Evolutionary conservation across 148 eudicot species (phyloP).

Genomic region (Chenopodium suecicum): DNA sequence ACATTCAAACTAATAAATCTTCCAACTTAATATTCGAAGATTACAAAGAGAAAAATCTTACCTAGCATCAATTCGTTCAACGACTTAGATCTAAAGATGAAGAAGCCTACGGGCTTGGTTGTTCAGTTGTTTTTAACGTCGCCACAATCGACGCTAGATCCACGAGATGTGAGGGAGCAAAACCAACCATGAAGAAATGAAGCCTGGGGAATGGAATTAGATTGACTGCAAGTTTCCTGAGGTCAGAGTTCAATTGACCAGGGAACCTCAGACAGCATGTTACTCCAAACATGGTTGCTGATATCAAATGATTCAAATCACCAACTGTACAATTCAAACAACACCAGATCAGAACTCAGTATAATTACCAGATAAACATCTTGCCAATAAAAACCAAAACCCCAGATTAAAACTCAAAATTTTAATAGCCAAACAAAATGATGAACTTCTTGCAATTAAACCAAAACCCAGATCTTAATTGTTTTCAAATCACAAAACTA

Average conservation of each 20-base stretch:
- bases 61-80: too few relatives aligned
- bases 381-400: background rate
- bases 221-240: conserved; percentile 65
- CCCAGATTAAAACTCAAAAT: too few relatives aligned
- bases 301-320: conserved; percentile 68
- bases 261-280: conserved; percentile 73
- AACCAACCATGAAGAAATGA: conserved; percentile 85
- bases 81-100: too few relatives aligned
- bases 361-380: background rate
- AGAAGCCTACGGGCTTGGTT: too few relatives aligned
- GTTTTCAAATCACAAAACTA: too few relatives aligned
- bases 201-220: conserved; percentile 75
- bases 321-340: conserved; percentile 45
- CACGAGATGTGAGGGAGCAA: conserved; percentile 72
- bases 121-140: too few relatives aligned
- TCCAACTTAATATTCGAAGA: too few relatives aligned
- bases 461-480: too few relatives aligned
- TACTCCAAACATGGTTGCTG: conserved; percentile 78
- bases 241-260: conserved; percentile 73
- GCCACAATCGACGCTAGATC: conserved; percentile 25
- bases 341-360: background rate
- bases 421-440: too few relatives aligned
- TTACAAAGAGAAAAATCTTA: too few relatives aligned
- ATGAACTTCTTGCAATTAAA: background rate
- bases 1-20: too few relatives aligned